Evolutionary conservation across 495 filamentous ascomycete species (phyloP), one percentile per base, ranked within the genome.

Genomic region (Penicillium robsamsonii): DNA sequence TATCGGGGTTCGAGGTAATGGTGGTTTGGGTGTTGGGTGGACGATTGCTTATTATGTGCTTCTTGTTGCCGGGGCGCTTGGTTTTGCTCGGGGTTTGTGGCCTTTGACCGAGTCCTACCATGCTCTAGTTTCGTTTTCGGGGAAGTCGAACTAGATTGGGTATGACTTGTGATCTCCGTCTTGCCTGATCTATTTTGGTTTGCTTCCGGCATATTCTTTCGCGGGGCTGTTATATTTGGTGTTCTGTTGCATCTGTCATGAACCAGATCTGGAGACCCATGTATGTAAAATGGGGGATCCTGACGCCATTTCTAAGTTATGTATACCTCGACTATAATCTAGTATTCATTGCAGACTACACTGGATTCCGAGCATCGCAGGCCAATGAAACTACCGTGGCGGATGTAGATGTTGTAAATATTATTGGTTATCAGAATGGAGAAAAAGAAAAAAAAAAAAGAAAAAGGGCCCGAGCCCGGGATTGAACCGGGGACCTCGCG

Each of bases 31-130:
- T 18, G 44, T 85, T 43, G 69, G 60, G 1, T 96, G 89, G 91
- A 89, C 88, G 5, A 72, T 90, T 22, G 78, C 75, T 7, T 97
- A 96, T 66, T 96, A 96, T 70, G 48, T 75, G 4, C 65, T 96
- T 30, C 74, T 97, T 0, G 72, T 93, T 13, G 78, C 66, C 2
- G 94, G 94, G 5, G 87, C 87, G 1, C 67, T 84, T 33, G 74
- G 78, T 1, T 98, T 91, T 73, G 90, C 81, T 55, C 78, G 63
- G 60, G 64, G 77, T 30, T 64, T 97, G 44, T 95, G 87, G 81
- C 68, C 73, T n/a, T 73, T 95, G 70, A 95, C 91, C 0, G 81
- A 88, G 66, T 80, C 66, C 27, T 57, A 70, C 48, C 57, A 74
- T 66, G 77, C 78, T 12, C 61, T 84, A 59, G 68, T 72, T n/a